A percentile compares a stretch with the other conserved stretches of the same genome.
phyloP scores from a whole-genome alignment of 192 early-diverging fungal species.

The Coemansia sp. region DNA sequence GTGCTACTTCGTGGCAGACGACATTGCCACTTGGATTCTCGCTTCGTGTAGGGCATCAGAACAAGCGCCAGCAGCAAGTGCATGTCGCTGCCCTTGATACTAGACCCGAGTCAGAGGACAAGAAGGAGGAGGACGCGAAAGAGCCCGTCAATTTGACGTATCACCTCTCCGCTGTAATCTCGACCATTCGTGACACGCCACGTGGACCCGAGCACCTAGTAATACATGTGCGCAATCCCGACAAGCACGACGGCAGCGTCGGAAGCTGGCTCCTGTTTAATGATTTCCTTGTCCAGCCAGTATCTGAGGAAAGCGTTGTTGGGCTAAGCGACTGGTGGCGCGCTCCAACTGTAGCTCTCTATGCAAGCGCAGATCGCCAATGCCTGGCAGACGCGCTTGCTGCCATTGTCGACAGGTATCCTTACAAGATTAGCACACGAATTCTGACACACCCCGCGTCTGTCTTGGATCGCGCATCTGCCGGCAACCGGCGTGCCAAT shows the following conservation, averaged over 20 bases:
- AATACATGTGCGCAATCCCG: conserved; percentile 37
- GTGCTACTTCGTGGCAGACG: conserved; percentile 23
- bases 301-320: conserved; percentile 32
- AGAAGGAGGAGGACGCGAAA: too few relatives aligned
- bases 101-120: neutral
- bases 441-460: conserved; percentile 41
- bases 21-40: conserved; percentile 24
- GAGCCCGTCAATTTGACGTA: neutral
- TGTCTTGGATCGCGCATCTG: conserved; percentile 16
- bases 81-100: conserved; percentile 2
- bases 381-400: conserved; percentile 2
- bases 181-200: conserved; percentile 41
- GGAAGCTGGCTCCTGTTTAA: conserved; percentile 86
- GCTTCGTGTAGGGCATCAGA: conserved; percentile 8
- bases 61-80: neutral
- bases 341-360: conserved; percentile 34
- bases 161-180: conserved; percentile 40
- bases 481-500: neutral
- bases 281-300: conserved; percentile 87
- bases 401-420: conserved; percentile 1
- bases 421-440: conserved; percentile 38
- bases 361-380: conserved; percentile 13
- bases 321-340: conserved; percentile 44
- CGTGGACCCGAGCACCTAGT: conserved; percentile 46
- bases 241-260: neutral